Evolutionary conservation across 2,329 filamentous ascomycete species (phyloP), one percentile per base, ranked within the genome.

Genomic region (Didymella exigua): DNA sequence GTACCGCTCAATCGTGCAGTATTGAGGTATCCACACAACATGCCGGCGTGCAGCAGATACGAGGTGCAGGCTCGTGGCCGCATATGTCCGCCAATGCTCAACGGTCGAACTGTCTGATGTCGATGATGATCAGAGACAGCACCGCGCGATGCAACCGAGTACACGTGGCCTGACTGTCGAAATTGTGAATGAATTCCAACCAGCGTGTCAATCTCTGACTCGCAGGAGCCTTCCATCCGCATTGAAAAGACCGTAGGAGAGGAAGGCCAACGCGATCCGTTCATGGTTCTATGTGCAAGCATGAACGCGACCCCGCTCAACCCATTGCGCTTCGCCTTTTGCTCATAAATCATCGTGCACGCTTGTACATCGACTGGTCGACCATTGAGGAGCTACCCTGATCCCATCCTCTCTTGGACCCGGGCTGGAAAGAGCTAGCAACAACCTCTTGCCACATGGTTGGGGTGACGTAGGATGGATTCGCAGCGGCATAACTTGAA

Each of bases 381-480:
- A 70, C 59, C 66, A 75, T 71, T 14, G 65, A 53, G 23, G 67
- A 23, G 42, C 65, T 65, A 13, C 75, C 72, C 29, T 77, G 76
- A 51, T 80, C 77, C 69, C 78, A 78, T 57, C 77, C 71, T 51
- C 79, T 72, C 67, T 81, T 81, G 27, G 77, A 63, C 1, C 76
- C 75, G 37, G 75, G 73, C 10, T 71, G 66, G 53, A 77, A 73
- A 4, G 74, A 75, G 40, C 70, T 76, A 18, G 75, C 74, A 45
- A 81, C 79, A 2, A 78, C 78, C 50, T 81, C 77, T 63, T 81
- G 79, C 79, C 79, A 81, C 78, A 80, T 80, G 31, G 76, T 75
- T 4, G 79, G 78, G n/a, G 79, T 79, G 26, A 81, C 79, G 46
- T 75, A 77, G 5, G 70, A 62, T 23, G 68, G 62, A 30, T 63